A percentile compares a stretch with the other conserved stretches of the same genome.
Conservation (phyloP, 208 protist species). For the Naegleria lovaniensis region DNA sequence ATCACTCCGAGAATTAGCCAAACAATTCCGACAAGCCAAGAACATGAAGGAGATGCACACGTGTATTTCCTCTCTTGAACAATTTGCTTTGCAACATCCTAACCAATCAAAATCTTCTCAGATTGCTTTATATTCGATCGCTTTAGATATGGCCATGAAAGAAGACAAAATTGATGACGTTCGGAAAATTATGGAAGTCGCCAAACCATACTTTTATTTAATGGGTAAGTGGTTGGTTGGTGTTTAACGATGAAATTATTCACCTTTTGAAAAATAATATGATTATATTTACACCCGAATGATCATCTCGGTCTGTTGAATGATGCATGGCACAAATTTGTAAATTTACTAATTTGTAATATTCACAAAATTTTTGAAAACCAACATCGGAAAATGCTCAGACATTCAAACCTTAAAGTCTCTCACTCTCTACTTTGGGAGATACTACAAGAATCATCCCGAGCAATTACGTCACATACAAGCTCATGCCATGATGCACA, state of each 20-base stretch:
- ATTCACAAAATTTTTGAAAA: neutral
- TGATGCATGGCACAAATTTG: no score
- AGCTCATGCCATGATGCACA: neutral
- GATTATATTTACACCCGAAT: no score
- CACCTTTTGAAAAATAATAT: neutral
- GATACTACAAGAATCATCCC: neutral
- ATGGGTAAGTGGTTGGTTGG: neutral
- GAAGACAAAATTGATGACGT: neutral
- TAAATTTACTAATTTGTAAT: neutral
- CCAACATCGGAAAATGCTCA: neutral
- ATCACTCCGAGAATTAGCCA: neutral
- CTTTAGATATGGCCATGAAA: neutral
- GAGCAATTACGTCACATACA: neutral
- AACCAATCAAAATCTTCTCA: neutral
- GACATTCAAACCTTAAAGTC: neutral
- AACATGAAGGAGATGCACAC: neutral
- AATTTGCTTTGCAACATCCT: neutral
- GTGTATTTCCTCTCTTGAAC: neutral
- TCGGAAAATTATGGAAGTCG: neutral
- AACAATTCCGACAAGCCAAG: neutral
- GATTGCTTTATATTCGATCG: neutral
- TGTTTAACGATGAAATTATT: neutral
- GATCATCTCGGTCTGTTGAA: no score
- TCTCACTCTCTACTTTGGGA: neutral
- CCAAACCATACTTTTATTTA: neutral